Evolutionary conservation across 148 eudicot genomes (phyloP).

Genomic region (Rhododendron williamsianum): DNA sequence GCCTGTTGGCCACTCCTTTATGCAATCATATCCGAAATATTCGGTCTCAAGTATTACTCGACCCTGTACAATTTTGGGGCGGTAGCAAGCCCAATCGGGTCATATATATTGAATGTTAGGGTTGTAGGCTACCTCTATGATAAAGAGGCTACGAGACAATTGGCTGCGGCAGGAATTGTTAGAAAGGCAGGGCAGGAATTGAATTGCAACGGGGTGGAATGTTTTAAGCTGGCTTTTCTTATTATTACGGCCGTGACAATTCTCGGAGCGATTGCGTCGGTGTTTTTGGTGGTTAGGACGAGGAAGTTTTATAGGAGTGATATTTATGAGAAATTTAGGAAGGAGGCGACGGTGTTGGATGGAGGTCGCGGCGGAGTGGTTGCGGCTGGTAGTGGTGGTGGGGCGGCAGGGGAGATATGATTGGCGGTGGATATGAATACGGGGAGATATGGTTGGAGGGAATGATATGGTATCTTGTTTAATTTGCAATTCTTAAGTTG

Average conservation of each 20-base stretch:
- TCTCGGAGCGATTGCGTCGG: slow-evolving; percentile 25
- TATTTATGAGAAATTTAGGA: slow-evolving; percentile 31
- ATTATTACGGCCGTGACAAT: slow-evolving; percentile 21
- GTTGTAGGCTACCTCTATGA: slow-evolving; percentile 30
- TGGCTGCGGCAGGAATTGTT: slow-evolving; percentile 10
- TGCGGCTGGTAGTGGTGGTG: background rate
- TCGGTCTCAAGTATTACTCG: slow-evolving; percentile 39
- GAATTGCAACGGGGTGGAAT: slow-evolving; percentile 28
- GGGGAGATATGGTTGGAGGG: too few relatives aligned
- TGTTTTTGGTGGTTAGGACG: slow-evolving; percentile 30
- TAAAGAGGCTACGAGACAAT: slow-evolving; percentile 27
- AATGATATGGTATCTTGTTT: too few relatives aligned
- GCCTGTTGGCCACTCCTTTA: slow-evolving; percentile 31
- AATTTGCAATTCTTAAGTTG: too few relatives aligned
- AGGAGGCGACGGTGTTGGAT: slow-evolving; percentile 7
- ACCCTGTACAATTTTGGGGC: slow-evolving; percentile 32
- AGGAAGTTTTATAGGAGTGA: slow-evolving; percentile 35
- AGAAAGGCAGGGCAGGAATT: slow-evolving; percentile 23
- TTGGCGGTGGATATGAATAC: too few relatives aligned
- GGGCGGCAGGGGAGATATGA: background rate
- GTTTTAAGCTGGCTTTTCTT: slow-evolving; percentile 26
- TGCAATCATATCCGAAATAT: slow-evolving; percentile 33
- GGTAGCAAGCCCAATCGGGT: slow-evolving; percentile 34
- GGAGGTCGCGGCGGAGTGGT: background rate
- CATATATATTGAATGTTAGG: slow-evolving; percentile 28